These are phyloP conservation scores for Obba rivulosa DNA, from an alignment of 768 basidiomycete genomes.

Conservation along the genomic window DNA sequence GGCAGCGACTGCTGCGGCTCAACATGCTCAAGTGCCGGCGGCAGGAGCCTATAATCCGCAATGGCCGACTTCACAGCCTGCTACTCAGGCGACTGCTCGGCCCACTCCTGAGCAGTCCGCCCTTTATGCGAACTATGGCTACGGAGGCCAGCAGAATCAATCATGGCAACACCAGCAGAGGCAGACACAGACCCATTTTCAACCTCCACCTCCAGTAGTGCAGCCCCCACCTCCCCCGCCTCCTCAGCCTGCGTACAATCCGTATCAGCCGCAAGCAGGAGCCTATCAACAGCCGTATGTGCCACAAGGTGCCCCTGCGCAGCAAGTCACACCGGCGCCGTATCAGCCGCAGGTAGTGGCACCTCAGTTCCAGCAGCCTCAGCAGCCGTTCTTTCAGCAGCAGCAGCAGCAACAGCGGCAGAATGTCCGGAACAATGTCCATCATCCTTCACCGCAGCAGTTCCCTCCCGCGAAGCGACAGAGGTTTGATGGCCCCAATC, in stretches of 20 bases:
- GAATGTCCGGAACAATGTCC: slow-evolving; percentile 28
- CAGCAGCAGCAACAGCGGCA: slow-evolving; percentile 39
- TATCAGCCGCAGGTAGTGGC: slow-evolving; percentile 43
- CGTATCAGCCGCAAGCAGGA: slow-evolving; percentile 59
- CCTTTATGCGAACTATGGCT: slow-evolving; percentile 88
- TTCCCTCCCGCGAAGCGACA: slow-evolving; percentile 90
- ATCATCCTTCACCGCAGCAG: slow-evolving; percentile 71
- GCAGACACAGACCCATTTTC: slow-evolving; percentile 42
- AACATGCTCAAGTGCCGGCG: slow-evolving; percentile 47
- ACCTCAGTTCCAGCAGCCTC: slow-evolving; percentile 33
- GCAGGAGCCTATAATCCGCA: slow-evolving; percentile 56
- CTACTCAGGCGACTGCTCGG: slow-evolving; percentile 39
- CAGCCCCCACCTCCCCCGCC: slow-evolving; percentile 52
- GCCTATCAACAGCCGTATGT: slow-evolving; percentile 64
- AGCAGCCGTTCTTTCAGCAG: slow-evolving; percentile 24
- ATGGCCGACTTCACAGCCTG: slow-evolving; percentile 53
- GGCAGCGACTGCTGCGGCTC: slow-evolving; percentile 49
- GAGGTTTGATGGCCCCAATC: slow-evolving; percentile 76
- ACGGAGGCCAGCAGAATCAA: slow-evolving; percentile 59
- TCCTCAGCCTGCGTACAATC: slow-evolving; percentile 62
- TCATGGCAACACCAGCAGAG: slow-evolving; percentile 65
- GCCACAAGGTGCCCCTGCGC: slow-evolving; percentile 52
- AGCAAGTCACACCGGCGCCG: slow-evolving; percentile 33
- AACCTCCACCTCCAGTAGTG: slow-evolving; percentile 41
- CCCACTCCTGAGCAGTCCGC: slow-evolving; percentile 78